Percentiles rank a stretch among this genome's conserved stretches.
Conservation (phyloP, 768 basidiomycete genomes). For the Lanmaoa rubissima region DNA sequence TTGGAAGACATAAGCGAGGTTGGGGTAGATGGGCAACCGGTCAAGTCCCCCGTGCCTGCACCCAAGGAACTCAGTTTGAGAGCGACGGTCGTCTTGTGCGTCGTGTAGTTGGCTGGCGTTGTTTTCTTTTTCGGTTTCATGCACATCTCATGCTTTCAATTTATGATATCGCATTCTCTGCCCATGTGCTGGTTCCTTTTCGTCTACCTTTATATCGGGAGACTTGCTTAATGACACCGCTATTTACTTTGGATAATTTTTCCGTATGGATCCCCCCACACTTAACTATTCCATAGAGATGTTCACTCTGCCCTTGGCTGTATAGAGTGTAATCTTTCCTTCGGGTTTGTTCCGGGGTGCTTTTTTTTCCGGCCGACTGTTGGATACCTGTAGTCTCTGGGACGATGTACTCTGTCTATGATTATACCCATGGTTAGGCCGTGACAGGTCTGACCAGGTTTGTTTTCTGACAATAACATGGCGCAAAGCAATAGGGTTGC, state of each 20-base stretch:
- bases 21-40: conserved; percentile 30
- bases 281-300: not conserved
- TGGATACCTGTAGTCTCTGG: too few species aligned
- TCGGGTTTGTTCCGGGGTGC: not conserved
- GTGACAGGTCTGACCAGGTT: too few species aligned
- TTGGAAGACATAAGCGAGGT: conserved; percentile 48
- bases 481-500: too few species aligned
- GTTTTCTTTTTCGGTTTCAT: not conserved
- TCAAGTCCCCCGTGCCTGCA: conserved; percentile 33
- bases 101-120: conserved; percentile 45
- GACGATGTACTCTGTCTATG: too few species aligned
- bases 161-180: not conserved
- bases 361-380: not conserved
- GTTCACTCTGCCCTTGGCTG: not conserved
- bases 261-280: not conserved
- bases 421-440: too few species aligned
- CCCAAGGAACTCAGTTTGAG: conserved; percentile 59
- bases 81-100: conserved; percentile 75
- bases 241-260: not conserved
- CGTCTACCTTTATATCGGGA: not conserved
- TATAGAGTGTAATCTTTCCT: not conserved
- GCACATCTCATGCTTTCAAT: conserved; percentile 6
- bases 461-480: too few species aligned
- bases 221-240: not conserved
- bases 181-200: not conserved